phyloP scores from a whole-genome alignment of 1,139 yeast species.

The Eremothecium gossypii region DNA sequence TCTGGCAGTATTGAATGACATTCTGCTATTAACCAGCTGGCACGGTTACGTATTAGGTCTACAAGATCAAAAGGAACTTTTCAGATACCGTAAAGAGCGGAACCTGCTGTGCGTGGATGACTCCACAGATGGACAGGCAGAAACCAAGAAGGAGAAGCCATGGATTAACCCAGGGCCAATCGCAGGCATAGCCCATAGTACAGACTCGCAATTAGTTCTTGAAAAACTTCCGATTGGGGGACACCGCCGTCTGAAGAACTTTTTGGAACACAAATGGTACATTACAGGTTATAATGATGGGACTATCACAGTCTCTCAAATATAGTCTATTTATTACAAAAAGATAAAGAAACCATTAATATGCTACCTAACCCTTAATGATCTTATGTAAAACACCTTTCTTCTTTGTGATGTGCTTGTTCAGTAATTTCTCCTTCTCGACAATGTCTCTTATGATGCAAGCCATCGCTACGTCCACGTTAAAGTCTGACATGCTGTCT shows the following conservation, averaged over 20 bases:
- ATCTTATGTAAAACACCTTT: slow-evolving; percentile 5
- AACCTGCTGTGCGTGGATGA: slow-evolving; percentile 3
- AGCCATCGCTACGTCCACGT: slow-evolving; percentile 48
- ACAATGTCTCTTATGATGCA: slow-evolving; percentile 51
- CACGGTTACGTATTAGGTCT: slow-evolving; percentile 3
- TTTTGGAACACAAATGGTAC: slow-evolving; percentile 19
- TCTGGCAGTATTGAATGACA: slow-evolving; percentile 2
- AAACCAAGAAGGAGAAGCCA: slow-evolving; percentile 1
- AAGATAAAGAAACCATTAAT: slow-evolving; percentile 1
- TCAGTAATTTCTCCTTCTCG: slow-evolving; percentile 34
- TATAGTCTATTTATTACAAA: slow-evolving; percentile 3
- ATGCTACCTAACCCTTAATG: neutral
- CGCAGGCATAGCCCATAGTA: slow-evolving; percentile 1
- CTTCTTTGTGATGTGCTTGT: slow-evolving; percentile 7
- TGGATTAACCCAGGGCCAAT: slow-evolving; percentile 5
- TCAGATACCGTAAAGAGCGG: slow-evolving; percentile 1
- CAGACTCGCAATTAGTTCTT: too few relatives aligned
- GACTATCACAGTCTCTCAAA: slow-evolving; percentile 15
- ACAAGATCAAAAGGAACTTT: neutral
- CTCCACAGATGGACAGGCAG: neutral
- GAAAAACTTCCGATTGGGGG: slow-evolving; percentile 8
- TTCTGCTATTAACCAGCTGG: slow-evolving; percentile 4
- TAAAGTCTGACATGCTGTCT: slow-evolving; percentile 40
- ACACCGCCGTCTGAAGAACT: slow-evolving; percentile 13
- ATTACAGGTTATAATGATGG: slow-evolving; percentile 35